These are phyloP conservation scores for Penicillium riverlandense DNA, from an alignment of 495 filamentous ascomycete genomes.

Conservation along the genomic window DNA sequence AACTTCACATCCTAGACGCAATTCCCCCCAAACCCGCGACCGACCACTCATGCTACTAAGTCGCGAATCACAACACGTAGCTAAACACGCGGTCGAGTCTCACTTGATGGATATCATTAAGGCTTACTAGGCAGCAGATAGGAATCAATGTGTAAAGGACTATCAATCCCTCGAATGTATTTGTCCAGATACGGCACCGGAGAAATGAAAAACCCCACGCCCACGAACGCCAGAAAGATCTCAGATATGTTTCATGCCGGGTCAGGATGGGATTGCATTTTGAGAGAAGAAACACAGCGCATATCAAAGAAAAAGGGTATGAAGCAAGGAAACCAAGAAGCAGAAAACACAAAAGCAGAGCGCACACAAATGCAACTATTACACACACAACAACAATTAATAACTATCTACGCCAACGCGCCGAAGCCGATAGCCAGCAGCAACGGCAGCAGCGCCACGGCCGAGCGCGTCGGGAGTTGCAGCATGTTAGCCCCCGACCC, in stretches of 20 bases:
- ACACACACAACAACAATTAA: conserved; percentile 1
- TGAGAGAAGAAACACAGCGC: no score
- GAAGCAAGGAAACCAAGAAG: conserved; percentile 5
- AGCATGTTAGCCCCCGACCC: conserved; percentile 33
- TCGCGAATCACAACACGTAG: conserved; percentile 42
- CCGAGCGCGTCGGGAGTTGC: conserved; percentile 6
- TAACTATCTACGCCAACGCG: conserved; percentile 18
- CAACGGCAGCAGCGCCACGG: conserved; percentile 15
- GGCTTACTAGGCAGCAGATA: no score
- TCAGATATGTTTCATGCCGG: no score
- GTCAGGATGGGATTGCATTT: no score
- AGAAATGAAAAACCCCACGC: no score
- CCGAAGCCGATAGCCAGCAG: conserved; percentile 16
- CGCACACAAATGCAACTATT: conserved; percentile 13
- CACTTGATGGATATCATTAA: no score
- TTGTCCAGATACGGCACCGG: no score
- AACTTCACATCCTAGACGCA: conserved; percentile 55
- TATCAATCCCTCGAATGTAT: no score
- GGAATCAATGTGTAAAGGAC: no score
- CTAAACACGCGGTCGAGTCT: no score
- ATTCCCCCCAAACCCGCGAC: conserved; percentile 26
- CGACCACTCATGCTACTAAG: conserved; percentile 55
- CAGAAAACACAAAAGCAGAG: conserved; percentile 4
- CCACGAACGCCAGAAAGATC: no score
- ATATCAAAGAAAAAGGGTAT: conserved; percentile 19